A percentile compares a stretch with the other conserved stretches of the same genome.
Evolutionary conservation across 345 rosid genomes (phyloP).

Genomic region (Xanthoceras sorbifolium): DNA sequence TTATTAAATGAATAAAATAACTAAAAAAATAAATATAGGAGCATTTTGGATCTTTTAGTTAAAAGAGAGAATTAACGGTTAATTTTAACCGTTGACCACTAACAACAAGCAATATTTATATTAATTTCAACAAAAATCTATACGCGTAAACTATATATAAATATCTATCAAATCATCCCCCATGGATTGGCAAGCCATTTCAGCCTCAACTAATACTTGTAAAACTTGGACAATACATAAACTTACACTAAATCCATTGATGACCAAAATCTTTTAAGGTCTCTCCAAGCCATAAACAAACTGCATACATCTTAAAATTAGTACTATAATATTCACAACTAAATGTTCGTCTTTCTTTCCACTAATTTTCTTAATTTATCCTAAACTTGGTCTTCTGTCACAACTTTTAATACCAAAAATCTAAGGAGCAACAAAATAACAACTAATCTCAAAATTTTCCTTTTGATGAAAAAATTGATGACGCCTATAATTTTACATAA

Average conservation of each 20-base stretch:
- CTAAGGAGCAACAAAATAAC: neutral
- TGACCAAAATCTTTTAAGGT: neutral
- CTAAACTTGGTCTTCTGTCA: neutral
- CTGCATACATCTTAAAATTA: neutral
- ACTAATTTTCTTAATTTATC: neutral
- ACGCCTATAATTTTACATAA: neutral
- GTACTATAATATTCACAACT: neutral
- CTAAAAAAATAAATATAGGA: too few species aligned
- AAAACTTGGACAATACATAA: too few species aligned
- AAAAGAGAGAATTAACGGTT: too few species aligned
- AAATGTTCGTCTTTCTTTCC: neutral
- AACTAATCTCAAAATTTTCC: neutral
- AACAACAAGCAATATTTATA: too few species aligned
- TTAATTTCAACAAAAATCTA: too few species aligned
- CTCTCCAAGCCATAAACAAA: neutral
- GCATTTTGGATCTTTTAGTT: too few species aligned
- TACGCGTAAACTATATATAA: too few species aligned
- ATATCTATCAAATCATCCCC: too few species aligned
- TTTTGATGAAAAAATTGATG: neutral
- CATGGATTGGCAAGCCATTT: too few species aligned
- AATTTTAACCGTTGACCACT: too few species aligned
- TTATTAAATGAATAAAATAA: too few species aligned
- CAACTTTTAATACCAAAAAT: neutral
- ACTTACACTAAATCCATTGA: neutral
- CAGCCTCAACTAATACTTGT: too few species aligned